These are phyloP conservation scores for Aspergillus steynii DNA, from an alignment of 495 filamentous ascomycete species.

Conservation along the genomic window DNA sequence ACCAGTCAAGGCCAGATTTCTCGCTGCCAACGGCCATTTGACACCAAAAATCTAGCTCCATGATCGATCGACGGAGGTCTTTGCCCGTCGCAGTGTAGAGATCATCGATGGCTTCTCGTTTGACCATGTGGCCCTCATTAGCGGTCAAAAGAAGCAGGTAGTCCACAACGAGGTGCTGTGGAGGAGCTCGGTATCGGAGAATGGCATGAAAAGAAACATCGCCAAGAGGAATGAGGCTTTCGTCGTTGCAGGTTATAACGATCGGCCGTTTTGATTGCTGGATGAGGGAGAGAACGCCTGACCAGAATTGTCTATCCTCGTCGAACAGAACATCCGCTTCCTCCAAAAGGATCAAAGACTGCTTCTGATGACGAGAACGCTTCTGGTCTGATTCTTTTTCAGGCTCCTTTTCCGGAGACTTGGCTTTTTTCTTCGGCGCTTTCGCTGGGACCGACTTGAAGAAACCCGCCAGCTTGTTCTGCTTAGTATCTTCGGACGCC, in stretches of 20 bases:
- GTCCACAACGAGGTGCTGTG: constrained; percentile 69
- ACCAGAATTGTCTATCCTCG: constrained; percentile 94
- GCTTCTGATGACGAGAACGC: constrained; percentile 66
- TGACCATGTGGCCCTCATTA: constrained; percentile 84
- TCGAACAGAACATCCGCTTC: constrained; percentile 94
- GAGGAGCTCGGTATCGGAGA: constrained; percentile 73
- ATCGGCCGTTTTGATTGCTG: constrained; percentile 85
- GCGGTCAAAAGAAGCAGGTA: constrained; percentile 82
- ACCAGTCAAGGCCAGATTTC: constrained; percentile 88
- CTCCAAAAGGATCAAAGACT: constrained; percentile 92
- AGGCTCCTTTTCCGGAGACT: constrained; percentile 11
- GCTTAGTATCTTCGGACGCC: constrained; percentile 59
- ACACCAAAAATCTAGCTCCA: constrained; percentile 92
- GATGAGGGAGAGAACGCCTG: constrained; percentile 73
- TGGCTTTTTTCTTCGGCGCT: constrained; percentile 24
- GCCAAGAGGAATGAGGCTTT: constrained; percentile 69
- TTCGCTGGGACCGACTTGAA: constrained; percentile 57
- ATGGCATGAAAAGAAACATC: constrained; percentile 78
- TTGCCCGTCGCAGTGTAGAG: constrained; percentile 66
- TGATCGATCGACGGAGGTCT: constrained; percentile 81
- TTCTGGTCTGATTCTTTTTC: constrained; percentile 37
- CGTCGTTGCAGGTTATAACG: constrained; percentile 92
- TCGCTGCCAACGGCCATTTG: constrained; percentile 92
- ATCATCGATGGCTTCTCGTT: constrained; percentile 61
- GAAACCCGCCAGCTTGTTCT: constrained; percentile 78